Conservation (phyloP, 169 alveolate species). For the Perkinsus olseni region DNA sequence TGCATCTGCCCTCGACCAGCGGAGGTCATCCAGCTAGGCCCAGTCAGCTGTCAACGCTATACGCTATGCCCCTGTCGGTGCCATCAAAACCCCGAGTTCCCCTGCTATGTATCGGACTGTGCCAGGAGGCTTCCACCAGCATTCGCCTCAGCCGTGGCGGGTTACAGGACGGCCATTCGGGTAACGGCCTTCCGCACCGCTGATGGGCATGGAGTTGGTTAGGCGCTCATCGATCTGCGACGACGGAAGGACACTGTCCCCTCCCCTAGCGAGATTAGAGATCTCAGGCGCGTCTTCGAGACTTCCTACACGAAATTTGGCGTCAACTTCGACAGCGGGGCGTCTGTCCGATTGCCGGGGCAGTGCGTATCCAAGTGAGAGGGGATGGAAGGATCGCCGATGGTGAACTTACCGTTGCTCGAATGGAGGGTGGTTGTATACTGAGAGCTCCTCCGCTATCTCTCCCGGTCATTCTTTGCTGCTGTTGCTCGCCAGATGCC, state of each 20-base stretch:
- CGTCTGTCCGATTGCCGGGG: neutral
- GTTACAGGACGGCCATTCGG: neutral
- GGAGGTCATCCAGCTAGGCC: neutral
- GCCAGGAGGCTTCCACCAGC: neutral
- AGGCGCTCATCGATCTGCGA: neutral
- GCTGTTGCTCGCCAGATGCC: no score
- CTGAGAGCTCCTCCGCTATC: no score
- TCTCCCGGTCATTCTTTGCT: no score
- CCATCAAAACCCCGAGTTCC: neutral
- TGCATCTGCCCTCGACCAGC: neutral
- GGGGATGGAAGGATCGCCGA: neutral
- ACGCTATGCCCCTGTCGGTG: neutral
- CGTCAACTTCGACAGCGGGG: neutral
- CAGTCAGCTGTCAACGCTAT: neutral
- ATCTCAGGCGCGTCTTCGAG: neutral
- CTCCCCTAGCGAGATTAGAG: neutral
- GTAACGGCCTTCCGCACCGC: neutral
- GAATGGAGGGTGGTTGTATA: no score
- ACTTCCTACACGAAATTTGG: neutral
- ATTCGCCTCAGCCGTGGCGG: neutral
- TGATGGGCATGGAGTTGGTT: neutral
- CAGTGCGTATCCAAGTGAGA: neutral
- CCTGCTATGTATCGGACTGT: neutral
- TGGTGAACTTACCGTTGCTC: no score
- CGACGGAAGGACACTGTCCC: neutral